A percentile compares a stretch with the other conserved stretches of the same genome.
phyloP scores from a whole-genome alignment of 2,329 filamentous ascomycete species.

The Trichophyton simii region DNA sequence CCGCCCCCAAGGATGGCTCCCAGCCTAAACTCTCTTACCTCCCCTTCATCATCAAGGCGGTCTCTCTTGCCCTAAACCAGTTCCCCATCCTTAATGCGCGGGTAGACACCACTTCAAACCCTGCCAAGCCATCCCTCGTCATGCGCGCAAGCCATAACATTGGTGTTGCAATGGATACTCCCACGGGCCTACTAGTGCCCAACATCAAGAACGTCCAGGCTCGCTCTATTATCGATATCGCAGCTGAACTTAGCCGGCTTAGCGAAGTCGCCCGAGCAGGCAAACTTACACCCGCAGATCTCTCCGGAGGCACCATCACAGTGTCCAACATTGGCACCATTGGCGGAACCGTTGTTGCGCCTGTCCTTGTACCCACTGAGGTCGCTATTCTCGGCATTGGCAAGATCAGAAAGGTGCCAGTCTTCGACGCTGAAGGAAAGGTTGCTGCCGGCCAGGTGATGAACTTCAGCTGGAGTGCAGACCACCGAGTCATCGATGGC shows the following conservation, averaged over 20 bases:
- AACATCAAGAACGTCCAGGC: conserved; percentile 74
- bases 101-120: conserved; percentile 50
- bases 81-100: conserved; percentile 82
- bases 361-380: conserved; percentile 81
- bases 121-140: conserved; percentile 59
- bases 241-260: conserved; percentile 60
- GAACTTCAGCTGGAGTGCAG: conserved; percentile 93
- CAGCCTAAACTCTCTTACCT: conserved; percentile 66
- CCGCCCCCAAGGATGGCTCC: conserved; percentile 44
- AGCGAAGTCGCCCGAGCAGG: conserved; percentile 61
- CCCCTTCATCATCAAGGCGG: conserved; percentile 90
- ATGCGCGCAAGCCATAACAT: conserved; percentile 85
- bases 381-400: conserved; percentile 87
- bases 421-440: conserved; percentile 49
- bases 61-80: conserved; percentile 68
- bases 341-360: conserved; percentile 80
- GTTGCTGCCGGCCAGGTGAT: conserved; percentile 67
- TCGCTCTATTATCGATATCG: conserved; percentile 65
- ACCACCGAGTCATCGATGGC: conserved; percentile 88
- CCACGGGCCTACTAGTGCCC: conserved; percentile 74
- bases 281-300: conserved; percentile 60
- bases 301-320: conserved; percentile 81
- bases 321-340: conserved; percentile 95
- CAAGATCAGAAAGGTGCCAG: conserved; percentile 64
- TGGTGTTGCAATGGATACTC: conserved; percentile 89